A percentile compares a stretch with the other conserved stretches of the same genome.
Evolutionary conservation across 805 yeast species (phyloP).

Genomic region (Wickerhamomyces alni): DNA sequence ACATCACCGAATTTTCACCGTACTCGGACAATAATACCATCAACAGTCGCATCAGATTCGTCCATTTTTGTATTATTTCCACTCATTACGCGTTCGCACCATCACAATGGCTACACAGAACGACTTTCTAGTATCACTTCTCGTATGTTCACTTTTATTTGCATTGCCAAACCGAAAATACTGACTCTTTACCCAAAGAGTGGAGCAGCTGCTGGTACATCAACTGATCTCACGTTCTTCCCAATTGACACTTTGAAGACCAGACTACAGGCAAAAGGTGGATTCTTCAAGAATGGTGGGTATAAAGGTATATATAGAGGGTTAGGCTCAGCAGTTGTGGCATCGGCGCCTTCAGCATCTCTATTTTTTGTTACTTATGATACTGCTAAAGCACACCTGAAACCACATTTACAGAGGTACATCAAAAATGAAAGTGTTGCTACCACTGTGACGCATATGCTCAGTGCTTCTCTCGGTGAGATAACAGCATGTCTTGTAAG

Average conservation of each 20-base stretch:
- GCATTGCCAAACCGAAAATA: too few species aligned
- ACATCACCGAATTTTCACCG: too few species aligned
- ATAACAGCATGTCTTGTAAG: constrained; percentile 88
- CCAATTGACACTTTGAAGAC: constrained; percentile 96
- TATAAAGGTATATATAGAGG: constrained; percentile 90
- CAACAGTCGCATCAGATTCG: too few species aligned
- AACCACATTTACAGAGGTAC: constrained; percentile 28
- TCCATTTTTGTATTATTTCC: too few species aligned
- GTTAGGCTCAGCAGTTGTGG: constrained; percentile 86
- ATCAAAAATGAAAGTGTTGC: constrained; percentile 21
- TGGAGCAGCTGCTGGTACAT: constrained; percentile 96
- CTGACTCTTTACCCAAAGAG: too few species aligned
- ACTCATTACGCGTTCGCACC: too few species aligned
- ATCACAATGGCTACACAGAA: background rate
- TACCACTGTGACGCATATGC: constrained; percentile 64
- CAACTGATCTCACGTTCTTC: constrained; percentile 90
- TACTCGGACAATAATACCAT: too few species aligned
- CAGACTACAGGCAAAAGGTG: constrained; percentile 90
- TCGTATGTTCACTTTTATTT: background rate
- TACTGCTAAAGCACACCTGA: constrained; percentile 46
- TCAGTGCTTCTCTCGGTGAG: constrained; percentile 85
- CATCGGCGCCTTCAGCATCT: constrained; percentile 88
- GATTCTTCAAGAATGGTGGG: constrained; percentile 90
- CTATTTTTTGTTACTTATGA: constrained; percentile 83
- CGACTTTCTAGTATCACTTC: background rate